Base-by-base conservation (phyloP, 768 basidiomycete species). In the Tulasnella sp. region DNA sequence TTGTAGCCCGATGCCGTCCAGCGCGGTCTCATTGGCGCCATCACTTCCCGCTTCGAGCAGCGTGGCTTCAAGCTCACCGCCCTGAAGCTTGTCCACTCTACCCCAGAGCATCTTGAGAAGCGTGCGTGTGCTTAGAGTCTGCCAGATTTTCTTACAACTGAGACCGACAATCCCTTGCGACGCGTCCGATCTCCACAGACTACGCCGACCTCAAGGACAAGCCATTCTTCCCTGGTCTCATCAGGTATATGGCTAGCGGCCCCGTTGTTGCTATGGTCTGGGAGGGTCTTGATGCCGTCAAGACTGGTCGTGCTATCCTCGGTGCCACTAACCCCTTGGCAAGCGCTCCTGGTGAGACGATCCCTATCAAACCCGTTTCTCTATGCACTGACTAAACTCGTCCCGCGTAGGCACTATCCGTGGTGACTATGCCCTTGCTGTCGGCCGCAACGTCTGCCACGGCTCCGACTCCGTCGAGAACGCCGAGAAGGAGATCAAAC, bases 21-120 rank as follows among this genome's bases (percentile, higher is more conserved):
- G 83, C 92, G 97, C 78, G 89, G 86, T 77, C 91, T 98, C 82
- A 85, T 95, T 80, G 96, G 94, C 80, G 90, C 94, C 84, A 98
- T 98, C 88, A 92, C 96, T 82, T 78, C 86, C 79, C 88, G 96
- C 78, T 98, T 99, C 83, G 97, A 99, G 88, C 89, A 91, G 84
- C 94, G 96, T 77, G 97, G 97, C 76, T 99, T 88, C 89, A 97
- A 98, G 86, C 90, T 98, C 80, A 85, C 90, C 79, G 96, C 96
- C 73, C 84, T 98, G 80, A 98, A 99, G 85, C 85, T 98, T 79
- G 89, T 89, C 75, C 88, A 89, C 62, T 85, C 97, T 52, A 85
- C 89, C 76, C 82, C 85, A 74, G 86, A 86, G 78, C 95, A 94
- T 83, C 93, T 99, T 79, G 91, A 97, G 84, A 88, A 92, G 79